A percentile compares a stretch with the other conserved stretches of the same genome.
Conservation (phyloP, 2,329 filamentous ascomycete species). For the Colletotrichum siamense region DNA sequence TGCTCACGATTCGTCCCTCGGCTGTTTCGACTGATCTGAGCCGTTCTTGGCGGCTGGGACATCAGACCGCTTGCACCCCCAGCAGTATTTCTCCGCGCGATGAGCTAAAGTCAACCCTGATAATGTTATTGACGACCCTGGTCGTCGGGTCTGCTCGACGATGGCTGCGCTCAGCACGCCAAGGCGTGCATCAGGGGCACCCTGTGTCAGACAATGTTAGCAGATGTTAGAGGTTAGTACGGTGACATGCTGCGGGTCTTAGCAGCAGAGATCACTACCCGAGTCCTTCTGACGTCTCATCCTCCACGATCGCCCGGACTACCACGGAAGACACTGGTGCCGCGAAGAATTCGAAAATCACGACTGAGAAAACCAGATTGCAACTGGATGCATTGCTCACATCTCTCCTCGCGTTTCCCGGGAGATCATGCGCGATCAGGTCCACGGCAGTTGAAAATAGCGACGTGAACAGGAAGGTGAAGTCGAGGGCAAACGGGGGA, state of each 20-base stretch:
- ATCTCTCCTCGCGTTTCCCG: neutral
- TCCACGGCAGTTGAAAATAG: neutral
- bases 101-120: neutral
- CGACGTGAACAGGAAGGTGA: neutral
- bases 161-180: neutral
- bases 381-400: neutral
- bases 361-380: neutral
- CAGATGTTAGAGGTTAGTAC: neutral
- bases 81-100: neutral
- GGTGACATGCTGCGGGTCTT: neutral
- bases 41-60: conserved; percentile 14
- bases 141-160: neutral
- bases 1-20: neutral
- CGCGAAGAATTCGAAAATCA: neutral
- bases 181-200: conserved; percentile 17
- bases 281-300: conserved; percentile 13
- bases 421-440: neutral
- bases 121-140: neutral
- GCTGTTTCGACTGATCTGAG: conserved; percentile 20
- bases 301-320: conserved; percentile 16
- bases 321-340: conserved; percentile 1
- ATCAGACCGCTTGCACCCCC: conserved; percentile 9
- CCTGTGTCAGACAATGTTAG: conserved; percentile 3
- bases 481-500: neutral
- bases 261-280: neutral